Percentiles rank a stretch among this genome's conserved stretches.
phyloP scores from a whole-genome alignment of 2,329 filamentous ascomycete genomes.

The Fusarium graminum region DNA sequence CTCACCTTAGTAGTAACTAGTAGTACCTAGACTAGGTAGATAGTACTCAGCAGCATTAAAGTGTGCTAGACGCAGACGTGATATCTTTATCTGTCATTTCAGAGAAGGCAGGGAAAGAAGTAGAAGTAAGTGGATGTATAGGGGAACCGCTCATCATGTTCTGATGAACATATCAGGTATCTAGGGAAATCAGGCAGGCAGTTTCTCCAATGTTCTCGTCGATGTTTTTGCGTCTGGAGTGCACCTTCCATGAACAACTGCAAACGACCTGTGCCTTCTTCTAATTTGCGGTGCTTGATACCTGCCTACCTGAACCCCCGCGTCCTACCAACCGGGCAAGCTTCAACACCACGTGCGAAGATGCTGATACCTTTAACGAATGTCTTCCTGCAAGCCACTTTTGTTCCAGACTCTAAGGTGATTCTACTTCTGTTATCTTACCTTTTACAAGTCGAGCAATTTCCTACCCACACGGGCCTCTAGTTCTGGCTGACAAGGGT shows the following conservation, averaged over 20 bases:
- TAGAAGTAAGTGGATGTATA: neutral
- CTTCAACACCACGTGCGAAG: slow-evolving; percentile 47
- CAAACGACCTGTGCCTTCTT: neutral
- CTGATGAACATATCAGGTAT: neutral
- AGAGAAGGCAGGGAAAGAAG: slow-evolving; percentile 1
- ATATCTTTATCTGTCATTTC: neutral
- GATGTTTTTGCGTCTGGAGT: neutral
- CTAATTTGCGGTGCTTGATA: slow-evolving; percentile 8
- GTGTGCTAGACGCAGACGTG: too few species aligned
- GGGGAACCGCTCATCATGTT: neutral
- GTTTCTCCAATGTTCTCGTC: neutral
- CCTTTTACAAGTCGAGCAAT: slow-evolving; percentile 14
- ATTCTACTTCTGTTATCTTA: neutral
- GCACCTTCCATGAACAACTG: neutral
- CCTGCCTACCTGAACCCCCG: slow-evolving; percentile 31
- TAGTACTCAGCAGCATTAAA: neutral
- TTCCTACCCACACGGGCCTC: slow-evolving; percentile 9
- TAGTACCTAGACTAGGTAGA: too few species aligned
- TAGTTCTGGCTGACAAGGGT: slow-evolving; percentile 20
- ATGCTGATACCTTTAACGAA: slow-evolving; percentile 29
- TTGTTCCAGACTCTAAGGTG: slow-evolving; percentile 21
- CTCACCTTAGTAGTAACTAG: too few species aligned
- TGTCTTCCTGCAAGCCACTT: slow-evolving; percentile 34
- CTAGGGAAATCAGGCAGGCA: too few species aligned
- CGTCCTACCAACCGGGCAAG: slow-evolving; percentile 26